These are phyloP conservation scores for Tuber borchii DNA, from an alignment of 495 filamentous ascomycete species.

Conservation along the genomic window DNA sequence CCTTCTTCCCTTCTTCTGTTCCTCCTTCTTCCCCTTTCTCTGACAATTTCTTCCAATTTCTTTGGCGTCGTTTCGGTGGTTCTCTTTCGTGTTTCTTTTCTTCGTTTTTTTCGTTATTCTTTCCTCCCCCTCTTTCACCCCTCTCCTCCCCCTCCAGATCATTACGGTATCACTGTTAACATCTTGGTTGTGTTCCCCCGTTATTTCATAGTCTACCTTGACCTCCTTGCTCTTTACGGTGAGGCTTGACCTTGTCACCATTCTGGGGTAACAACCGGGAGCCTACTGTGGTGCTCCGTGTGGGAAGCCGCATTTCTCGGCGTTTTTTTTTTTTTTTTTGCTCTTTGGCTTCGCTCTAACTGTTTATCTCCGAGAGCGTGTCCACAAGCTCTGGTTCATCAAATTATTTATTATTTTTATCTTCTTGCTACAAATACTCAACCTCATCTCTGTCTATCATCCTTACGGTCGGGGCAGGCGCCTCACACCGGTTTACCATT, in stretches of 20 bases:
- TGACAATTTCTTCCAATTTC: conserved; percentile 20
- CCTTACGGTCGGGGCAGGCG: not conserved
- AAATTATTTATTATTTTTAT: conserved; percentile 4
- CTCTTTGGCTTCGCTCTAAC: not conserved
- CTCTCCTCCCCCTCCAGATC: not conserved
- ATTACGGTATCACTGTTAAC: not conserved
- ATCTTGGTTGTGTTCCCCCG: not conserved
- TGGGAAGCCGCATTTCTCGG: conserved; percentile 1
- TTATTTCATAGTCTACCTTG: not conserved
- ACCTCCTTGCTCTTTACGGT: not conserved
- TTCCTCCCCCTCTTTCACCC: conserved; percentile 8
- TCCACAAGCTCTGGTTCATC: not conserved
- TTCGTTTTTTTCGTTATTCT: not conserved
- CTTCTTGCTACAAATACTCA: not conserved
- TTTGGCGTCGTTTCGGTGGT: conserved; percentile 23
- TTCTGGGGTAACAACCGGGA: conserved; percentile 3
- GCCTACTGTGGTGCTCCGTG: not conserved
- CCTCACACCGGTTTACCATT: not conserved
- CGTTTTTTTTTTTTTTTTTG: conserved; percentile 3
- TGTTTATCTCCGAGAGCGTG: not conserved
- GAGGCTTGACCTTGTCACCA: not conserved
- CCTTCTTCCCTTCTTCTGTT: not conserved
- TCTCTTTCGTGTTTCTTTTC: conserved; percentile 12
- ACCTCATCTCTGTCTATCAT: not conserved
- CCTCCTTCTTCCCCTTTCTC: conserved; percentile 11